Base-by-base conservation (phyloP, 768 basidiomycete genomes). In the Leccinum longicurvipes region DNA sequence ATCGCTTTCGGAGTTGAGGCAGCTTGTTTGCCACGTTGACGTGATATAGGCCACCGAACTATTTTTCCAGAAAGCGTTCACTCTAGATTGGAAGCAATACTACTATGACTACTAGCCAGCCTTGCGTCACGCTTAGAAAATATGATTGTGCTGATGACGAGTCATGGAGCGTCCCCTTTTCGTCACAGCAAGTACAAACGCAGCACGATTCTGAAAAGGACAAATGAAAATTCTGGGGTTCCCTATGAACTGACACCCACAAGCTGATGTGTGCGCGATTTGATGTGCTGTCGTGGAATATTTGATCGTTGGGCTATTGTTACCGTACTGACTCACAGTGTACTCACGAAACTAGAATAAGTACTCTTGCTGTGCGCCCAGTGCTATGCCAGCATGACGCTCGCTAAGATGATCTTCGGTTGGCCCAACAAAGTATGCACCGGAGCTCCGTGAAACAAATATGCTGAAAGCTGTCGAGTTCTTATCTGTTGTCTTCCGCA, bases 321-420 rank as follows among this genome's bases (percentile, higher is more conserved):
- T 50, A 25, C n/a, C 21, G n/a, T 47, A n/a, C 24, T 54, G 19
- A n/a, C n/a, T n/a, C n/a, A n/a, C n/a, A n/a, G 28, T 56, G 44
- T 25, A n/a, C 31, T 27, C 32, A n/a, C 29, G 61, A 10, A 55
- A 55, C 25, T 44, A 50, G 46, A 48, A 48, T 53, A 47, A 31
- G 50, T 41, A 17, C 6, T 28, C 14, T 27, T 55, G 64, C 63
- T 66, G 63, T 66, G 34, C n/a, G 32, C 8, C 36, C 28, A 3
- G n/a, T 36, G n/a, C 25, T 14, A 32, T 47, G n/a, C 24, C 29
- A 57, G 47, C 46, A 21, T 17, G 50, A 46, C 14, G 19, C 52
- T 24, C 39, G n/a, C 5, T 17, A 8, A n/a, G 34, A 31, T 27
- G 2, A 17, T n/a, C 10, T 6, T 14, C 29, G 24, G 21, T 36